Percentiles rank a stretch among this genome's conserved stretches.
These are phyloP conservation scores for Diaporthe velutina DNA, from an alignment of 2,329 filamentous ascomycete genomes.

Conservation along the genomic window DNA sequence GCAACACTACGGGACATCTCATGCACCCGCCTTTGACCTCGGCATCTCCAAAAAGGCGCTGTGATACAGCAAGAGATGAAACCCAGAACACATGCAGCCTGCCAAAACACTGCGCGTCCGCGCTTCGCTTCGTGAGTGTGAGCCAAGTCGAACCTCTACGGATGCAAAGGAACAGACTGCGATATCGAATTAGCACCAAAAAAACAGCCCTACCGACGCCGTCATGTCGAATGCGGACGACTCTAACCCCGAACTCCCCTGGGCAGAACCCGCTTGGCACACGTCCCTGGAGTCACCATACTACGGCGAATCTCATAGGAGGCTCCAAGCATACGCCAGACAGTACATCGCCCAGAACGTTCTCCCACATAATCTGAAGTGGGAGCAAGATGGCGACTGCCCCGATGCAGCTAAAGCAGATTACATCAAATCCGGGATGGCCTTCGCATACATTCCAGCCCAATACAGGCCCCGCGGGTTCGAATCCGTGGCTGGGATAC, in stretches of 20 bases:
- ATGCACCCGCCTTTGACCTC: background rate
- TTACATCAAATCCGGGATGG: slow-evolving; percentile 50
- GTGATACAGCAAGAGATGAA: background rate
- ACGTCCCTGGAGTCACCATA: slow-evolving; percentile 58
- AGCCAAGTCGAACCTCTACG: background rate
- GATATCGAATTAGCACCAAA: background rate
- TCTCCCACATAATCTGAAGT: slow-evolving; percentile 69
- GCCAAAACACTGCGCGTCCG: background rate
- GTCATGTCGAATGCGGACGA: background rate
- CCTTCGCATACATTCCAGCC: slow-evolving; percentile 47
- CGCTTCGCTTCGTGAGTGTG: background rate
- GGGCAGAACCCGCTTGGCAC: slow-evolving; percentile 46
- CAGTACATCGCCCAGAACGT: slow-evolving; percentile 69
- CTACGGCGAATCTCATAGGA: slow-evolving; percentile 71
- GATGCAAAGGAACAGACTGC: background rate
- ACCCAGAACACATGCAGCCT: background rate
- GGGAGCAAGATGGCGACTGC: slow-evolving; percentile 69
- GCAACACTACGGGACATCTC: background rate
- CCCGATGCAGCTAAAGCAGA: slow-evolving; percentile 54
- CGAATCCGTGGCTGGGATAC: slow-evolving; percentile 57
- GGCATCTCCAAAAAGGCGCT: background rate
- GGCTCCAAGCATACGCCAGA: slow-evolving; percentile 67
- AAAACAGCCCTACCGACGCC: background rate
- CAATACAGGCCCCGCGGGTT: slow-evolving; percentile 53
- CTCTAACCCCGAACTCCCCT: slow-evolving; percentile 36